Conservation (phyloP, 2,329 filamentous ascomycete species). For the Botrytis galanthina region DNA sequence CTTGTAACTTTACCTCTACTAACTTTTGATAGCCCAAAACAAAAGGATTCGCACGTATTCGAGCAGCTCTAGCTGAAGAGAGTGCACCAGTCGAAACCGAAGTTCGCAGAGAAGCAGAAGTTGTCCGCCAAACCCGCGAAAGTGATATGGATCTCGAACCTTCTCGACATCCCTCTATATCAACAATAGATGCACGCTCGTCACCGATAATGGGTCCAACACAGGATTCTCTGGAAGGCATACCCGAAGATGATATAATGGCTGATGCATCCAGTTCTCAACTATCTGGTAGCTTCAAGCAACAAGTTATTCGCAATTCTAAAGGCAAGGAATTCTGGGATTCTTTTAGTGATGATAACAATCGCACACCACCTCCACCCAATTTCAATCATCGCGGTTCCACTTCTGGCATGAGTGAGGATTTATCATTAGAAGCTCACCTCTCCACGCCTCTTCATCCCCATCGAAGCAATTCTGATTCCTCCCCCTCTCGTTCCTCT, state of each 20-base stretch:
- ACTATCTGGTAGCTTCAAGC: slow-evolving; percentile 68
- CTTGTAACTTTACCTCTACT: slow-evolving; percentile 28
- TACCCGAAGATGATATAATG: slow-evolving; percentile 68
- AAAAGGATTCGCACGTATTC: slow-evolving; percentile 90
- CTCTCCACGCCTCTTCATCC: slow-evolving; percentile 33
- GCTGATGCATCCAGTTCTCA: slow-evolving; percentile 45
- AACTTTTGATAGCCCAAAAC: slow-evolving; percentile 73
- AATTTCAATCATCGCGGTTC: slow-evolving; percentile 57
- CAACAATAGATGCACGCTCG: slow-evolving; percentile 52
- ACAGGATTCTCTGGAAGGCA: slow-evolving; percentile 65
- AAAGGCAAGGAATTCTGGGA: slow-evolving; percentile 77
- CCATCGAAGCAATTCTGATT: slow-evolving; percentile 24
- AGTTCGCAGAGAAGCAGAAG: slow-evolving; percentile 86
- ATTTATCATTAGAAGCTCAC: slow-evolving; percentile 49
- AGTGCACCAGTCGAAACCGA: slow-evolving; percentile 84
- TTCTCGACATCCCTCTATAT: slow-evolving; percentile 45
- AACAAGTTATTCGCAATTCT: slow-evolving; percentile 69
- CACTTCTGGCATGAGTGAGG: slow-evolving; percentile 63
- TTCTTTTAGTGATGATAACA: slow-evolving; percentile 67
- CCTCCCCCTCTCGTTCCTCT: slow-evolving; percentile 36
- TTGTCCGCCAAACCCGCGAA: slow-evolving; percentile 91
- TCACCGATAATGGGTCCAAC: slow-evolving; percentile 64
- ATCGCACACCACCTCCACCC: slow-evolving; percentile 51
- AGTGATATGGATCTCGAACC: slow-evolving; percentile 68
- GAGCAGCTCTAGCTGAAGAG: slow-evolving; percentile 86